These are phyloP conservation scores for Tubosaeta sp. DNA, from an alignment of 768 basidiomycete species.

Conservation along the genomic window DNA sequence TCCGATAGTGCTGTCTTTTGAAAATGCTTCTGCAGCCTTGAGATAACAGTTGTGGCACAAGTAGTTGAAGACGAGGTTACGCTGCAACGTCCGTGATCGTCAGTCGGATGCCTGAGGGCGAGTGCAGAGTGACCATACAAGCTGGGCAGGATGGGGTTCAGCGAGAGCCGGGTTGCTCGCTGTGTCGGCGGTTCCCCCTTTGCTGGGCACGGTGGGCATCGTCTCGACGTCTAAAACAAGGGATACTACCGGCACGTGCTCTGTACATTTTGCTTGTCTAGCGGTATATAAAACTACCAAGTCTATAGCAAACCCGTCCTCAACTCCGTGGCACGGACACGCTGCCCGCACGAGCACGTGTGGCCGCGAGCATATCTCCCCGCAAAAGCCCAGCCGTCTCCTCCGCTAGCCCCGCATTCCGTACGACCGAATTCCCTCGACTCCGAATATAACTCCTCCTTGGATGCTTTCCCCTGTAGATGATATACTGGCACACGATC, in stretches of 20 bases:
- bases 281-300: not conserved
- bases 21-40: constrained; percentile 66
- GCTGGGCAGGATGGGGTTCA: constrained; percentile 39
- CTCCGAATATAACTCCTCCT: constrained; percentile 26
- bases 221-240: constrained; percentile 3
- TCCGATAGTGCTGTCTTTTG: constrained; percentile 54
- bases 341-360: constrained; percentile 22
- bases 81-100: constrained; percentile 36
- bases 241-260: constrained; percentile 15
- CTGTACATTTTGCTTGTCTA: not conserved
- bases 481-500: constrained; percentile 79
- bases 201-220: constrained; percentile 18
- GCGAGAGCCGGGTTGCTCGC: constrained; percentile 24
- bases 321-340: constrained; percentile 30
- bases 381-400: constrained; percentile 49
- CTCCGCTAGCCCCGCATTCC: constrained; percentile 33
- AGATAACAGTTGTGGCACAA: constrained; percentile 71
- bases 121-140: constrained; percentile 32
- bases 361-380: constrained; percentile 35
- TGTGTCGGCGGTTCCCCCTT: constrained; percentile 7
- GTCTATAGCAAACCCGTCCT: not conserved
- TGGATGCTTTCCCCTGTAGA: constrained; percentile 59
- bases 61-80: constrained; percentile 69
- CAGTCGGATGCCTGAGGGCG: not conserved
- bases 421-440: constrained; percentile 26